These are phyloP conservation scores for Elongisporangium senticosum DNA, from an alignment of 352 stramenopile species.

Conservation along the genomic window DNA sequence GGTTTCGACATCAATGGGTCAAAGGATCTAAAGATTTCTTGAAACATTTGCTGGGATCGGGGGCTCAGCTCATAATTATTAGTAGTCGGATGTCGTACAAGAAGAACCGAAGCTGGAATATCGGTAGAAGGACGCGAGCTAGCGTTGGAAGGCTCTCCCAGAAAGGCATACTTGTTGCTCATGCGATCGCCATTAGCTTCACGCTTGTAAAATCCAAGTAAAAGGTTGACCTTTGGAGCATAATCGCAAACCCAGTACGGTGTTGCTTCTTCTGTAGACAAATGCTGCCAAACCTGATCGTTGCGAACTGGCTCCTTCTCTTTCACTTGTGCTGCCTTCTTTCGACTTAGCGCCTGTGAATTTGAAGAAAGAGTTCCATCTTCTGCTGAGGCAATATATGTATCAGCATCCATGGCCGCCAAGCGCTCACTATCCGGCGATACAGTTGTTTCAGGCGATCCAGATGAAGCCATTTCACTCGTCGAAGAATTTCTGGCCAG, in stretches of 20 bases:
- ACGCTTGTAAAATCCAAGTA: slow-evolving; percentile 35
- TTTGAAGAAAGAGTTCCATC: too few relatives aligned
- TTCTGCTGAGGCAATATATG: too few relatives aligned
- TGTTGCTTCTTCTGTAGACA: slow-evolving; percentile 21
- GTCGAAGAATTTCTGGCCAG: too few relatives aligned
- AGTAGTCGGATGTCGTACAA: slow-evolving; percentile 12
- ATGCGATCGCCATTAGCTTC: slow-evolving; percentile 23
- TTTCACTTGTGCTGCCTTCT: slow-evolving; percentile 2
- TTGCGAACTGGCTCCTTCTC: slow-evolving; percentile 4
- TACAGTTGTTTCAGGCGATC: too few relatives aligned
- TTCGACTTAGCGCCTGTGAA: neutral
- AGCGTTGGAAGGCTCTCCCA: slow-evolving; percentile 15
- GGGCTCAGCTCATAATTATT: slow-evolving; percentile 21
- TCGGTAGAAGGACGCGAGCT: slow-evolving; percentile 6
- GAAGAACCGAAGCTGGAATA: slow-evolving; percentile 10
- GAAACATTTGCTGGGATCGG: slow-evolving; percentile 16
- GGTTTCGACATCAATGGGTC: slow-evolving; percentile 5
- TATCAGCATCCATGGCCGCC: too few relatives aligned
- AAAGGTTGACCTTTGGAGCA: slow-evolving; percentile 38
- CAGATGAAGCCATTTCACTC: too few relatives aligned
- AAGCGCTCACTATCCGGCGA: too few relatives aligned
- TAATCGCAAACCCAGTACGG: slow-evolving; percentile 28
- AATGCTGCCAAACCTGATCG: slow-evolving; percentile 8
- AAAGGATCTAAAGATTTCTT: slow-evolving; percentile 42
- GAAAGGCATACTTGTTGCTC: slow-evolving; percentile 23